Evolutionary conservation across 257 asterid species (phyloP), one percentile per base, ranked within the genome.

Genomic region (Lycium barbarum): DNA sequence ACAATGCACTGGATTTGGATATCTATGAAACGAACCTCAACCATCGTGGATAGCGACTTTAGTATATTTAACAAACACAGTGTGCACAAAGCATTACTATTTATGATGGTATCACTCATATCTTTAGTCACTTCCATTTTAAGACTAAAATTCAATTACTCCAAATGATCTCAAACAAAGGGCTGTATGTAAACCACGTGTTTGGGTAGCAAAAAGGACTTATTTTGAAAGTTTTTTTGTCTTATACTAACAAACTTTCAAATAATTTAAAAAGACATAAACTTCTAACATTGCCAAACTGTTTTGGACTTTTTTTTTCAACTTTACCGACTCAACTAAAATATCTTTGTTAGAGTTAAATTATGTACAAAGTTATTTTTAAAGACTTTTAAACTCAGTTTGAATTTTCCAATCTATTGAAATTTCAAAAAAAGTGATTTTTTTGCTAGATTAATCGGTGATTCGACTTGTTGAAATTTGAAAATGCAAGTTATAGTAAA

Each of bases 21-120:
- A 71, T 71, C 9, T 71, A 40, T 71, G 35, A 45, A 72, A 72
- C 53, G 18, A 72, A 43, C 36, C 8, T 43, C 9, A 74, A 47
- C 62, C 22, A 13, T 74, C 13, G 63, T 22, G 38, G 81, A 74
- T 74, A 7, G 6, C 18, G 45, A 76, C 58, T 72, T 45, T 72
- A 45, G 11, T 26, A 26, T 26, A 17, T 9, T 17, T 70, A 9
- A 3, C 54, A 20, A 18, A n/a, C 59, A 20, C 36, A 61, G 18
- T 13, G 7, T 72, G 18, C n/a, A 45, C 38, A n/a, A 45, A 45
- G 5, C 7, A n/a, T 17, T 15, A 54, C 2, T 80, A 33, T 57
- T 76, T 76, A 51, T 5, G 40, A 51, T 78, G 65, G 51, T 78
- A 78, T 78, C 61, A 51, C 22, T 9, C 82, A 66, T 33, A 66